phyloP scores from a whole-genome alignment of 495 filamentous ascomycete genomes.

The Neurospora sp. region DNA sequence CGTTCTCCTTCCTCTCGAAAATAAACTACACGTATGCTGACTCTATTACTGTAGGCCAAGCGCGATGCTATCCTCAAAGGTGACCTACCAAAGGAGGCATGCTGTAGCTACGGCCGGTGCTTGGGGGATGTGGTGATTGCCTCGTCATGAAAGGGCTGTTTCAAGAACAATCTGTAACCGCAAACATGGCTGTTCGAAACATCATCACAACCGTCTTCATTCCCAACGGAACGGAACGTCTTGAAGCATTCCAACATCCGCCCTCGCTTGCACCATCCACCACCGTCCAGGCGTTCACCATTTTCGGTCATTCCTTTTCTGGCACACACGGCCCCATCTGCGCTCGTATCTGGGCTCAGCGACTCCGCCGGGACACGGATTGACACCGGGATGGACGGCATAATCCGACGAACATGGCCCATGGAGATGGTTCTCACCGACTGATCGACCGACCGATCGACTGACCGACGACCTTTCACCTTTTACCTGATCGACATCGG shows the following conservation, averaged over 20 bases:
- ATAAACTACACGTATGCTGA: slow-evolving; percentile 2
- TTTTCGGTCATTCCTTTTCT: neutral
- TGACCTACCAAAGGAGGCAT: slow-evolving; percentile 32
- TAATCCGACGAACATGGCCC: neutral
- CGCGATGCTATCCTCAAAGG: slow-evolving; percentile 38
- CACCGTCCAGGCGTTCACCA: neutral
- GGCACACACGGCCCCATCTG: neutral
- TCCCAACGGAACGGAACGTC: neutral
- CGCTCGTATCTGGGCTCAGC: neutral
- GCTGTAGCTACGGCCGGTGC: slow-evolving; percentile 41
- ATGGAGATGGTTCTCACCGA: neutral
- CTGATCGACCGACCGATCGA: neutral
- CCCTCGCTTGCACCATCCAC: neutral
- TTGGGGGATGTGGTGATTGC: slow-evolving; percentile 36
- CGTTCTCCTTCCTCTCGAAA: slow-evolving; percentile 1
- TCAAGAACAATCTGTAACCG: neutral
- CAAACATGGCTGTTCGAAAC: neutral
- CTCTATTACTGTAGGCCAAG: slow-evolving; percentile 22
- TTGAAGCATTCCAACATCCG: neutral
- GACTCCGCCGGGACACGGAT: neutral
- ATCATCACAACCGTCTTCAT: neutral
- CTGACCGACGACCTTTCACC: neutral
- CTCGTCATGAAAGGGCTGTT: slow-evolving; percentile 12
- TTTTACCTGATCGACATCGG: neutral
- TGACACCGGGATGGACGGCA: neutral